A percentile compares a stretch with the other conserved stretches of the same genome.
Evolutionary conservation across 257 asterid genomes (phyloP).

Genomic region (Gynochthodes officinalis): DNA sequence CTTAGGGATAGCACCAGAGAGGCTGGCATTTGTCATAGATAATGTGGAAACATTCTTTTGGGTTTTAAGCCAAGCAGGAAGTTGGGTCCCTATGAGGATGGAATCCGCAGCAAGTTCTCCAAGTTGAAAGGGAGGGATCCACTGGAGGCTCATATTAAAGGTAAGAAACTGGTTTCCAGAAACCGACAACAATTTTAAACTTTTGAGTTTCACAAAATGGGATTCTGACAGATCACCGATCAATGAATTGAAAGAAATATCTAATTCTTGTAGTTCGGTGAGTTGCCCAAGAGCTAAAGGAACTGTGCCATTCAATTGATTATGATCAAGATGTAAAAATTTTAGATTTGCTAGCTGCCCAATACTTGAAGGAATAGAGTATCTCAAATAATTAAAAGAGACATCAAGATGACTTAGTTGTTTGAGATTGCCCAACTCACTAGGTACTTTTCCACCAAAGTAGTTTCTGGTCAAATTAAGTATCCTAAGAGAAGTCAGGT

Average conservation of each 20-base stretch:
- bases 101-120: neutral
- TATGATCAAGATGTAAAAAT: neutral
- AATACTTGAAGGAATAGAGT: neutral
- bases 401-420: neutral
- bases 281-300: constrained; percentile 12
- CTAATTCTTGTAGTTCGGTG: neutral
- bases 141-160: constrained; percentile 6
- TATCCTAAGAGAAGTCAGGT: no score
- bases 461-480: neutral
- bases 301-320: neutral
- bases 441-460: neutral
- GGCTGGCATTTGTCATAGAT: neutral
- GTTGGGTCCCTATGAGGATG: neutral
- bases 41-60: neutral
- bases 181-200: neutral
- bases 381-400: neutral
- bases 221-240: constrained; percentile 15
- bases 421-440: neutral
- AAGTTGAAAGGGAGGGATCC: constrained; percentile 25
- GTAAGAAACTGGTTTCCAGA: neutral
- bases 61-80: constrained; percentile 18
- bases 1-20: constrained; percentile 2
- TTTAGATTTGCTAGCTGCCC: neutral
- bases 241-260: neutral
- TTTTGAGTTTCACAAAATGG: constrained; percentile 1